Evolutionary conservation across 2,329 filamentous ascomycete genomes (phyloP).

Genomic region (Anthostomella pinea): DNA sequence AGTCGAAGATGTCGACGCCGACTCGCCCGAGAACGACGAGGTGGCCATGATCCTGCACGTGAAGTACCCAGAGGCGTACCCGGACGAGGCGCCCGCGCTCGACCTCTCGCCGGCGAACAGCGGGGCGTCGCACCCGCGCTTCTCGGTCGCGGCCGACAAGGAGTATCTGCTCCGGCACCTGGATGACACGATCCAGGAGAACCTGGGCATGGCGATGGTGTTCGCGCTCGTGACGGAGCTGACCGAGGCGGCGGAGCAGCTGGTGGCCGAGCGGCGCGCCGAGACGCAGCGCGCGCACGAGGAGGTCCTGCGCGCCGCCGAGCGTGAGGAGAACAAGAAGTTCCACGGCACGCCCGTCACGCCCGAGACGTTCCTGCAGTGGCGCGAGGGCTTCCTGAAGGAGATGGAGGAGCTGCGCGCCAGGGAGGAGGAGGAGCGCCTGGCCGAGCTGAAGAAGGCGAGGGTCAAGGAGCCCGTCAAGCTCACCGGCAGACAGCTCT

Average conservation of each 20-base stretch:
- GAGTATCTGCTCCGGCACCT: constrained; percentile 68
- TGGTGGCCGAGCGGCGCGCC: constrained; percentile 72
- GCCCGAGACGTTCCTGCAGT: constrained; percentile 78
- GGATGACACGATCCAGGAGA: constrained; percentile 79
- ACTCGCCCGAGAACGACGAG: no score
- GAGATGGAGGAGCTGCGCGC: constrained; percentile 76
- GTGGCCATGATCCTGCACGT: constrained; percentile 74
- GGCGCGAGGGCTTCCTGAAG: constrained; percentile 72
- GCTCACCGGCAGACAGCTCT: constrained; percentile 72
- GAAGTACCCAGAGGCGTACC: constrained; percentile 85
- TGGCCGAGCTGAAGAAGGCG: constrained; percentile 79
- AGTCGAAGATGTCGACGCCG: constrained; percentile 61
- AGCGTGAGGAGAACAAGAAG: constrained; percentile 93
- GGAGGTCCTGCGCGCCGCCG: constrained; percentile 55
- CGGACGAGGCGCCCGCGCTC: constrained; percentile 79
- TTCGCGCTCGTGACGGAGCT: constrained; percentile 85
- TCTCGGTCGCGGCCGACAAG: constrained; percentile 81
- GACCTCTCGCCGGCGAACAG: constrained; percentile 75
- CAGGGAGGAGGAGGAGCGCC: constrained; percentile 70
- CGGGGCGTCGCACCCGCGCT: constrained; percentile 63
- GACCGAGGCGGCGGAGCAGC: constrained; percentile 85
- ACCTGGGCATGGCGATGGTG: constrained; percentile 95
- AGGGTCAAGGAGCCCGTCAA: constrained; percentile 71
- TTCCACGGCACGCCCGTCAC: constrained; percentile 91
- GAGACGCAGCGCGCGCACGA: constrained; percentile 58